Evolutionary conservation across 352 stramenopile species (phyloP), one percentile per base, ranked within the genome.

Genomic region (Blastocystis hominis): DNA sequence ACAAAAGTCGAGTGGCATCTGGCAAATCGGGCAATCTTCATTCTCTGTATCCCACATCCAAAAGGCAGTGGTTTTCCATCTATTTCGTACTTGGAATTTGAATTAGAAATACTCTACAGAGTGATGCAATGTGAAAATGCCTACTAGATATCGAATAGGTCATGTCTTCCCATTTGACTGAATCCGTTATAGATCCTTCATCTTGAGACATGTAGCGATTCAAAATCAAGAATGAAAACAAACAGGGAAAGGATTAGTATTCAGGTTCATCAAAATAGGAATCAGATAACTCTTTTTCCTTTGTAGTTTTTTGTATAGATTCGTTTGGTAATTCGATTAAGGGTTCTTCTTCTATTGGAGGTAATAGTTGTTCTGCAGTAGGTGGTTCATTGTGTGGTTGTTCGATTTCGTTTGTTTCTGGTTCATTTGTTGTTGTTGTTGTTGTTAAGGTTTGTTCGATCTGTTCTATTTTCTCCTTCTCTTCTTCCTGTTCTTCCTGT

Each of bases 241-340:
- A 80, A 62, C 17, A 62, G 34, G 5, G 30, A 63, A 80, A 64
- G 59, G 30, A 68, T 68, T 68, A 68, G 59, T 80, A 80, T 20
- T 80, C 70, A 24, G 70, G 70, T 80, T 80, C 70, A 63, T 80
- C 70, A 62, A 62, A 80, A 47, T 61, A 80, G 70, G 70, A 80
- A 46, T 80, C 70, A 13, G 70, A 80, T 20, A 59, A 59, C 10
- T 59, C 10, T 1, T 20, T 59, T n/a, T 59, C 10, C 13, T 59
- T 59, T 59, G 50, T 59, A 3, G 50, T 20, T 30, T 30, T 30
- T 30, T 30, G 24, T 30, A 30, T 30, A 30, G 24, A 30, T 30
- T 30, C 24, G 24, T 30, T 30, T 30, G 24, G 24, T 30, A 30
- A 30, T 30, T 30, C 24, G 24, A 30, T 30, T 30, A 30, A 30